phyloP scores from a whole-genome alignment of 139 green algal species.

The Haematococcus lacustris region DNA sequence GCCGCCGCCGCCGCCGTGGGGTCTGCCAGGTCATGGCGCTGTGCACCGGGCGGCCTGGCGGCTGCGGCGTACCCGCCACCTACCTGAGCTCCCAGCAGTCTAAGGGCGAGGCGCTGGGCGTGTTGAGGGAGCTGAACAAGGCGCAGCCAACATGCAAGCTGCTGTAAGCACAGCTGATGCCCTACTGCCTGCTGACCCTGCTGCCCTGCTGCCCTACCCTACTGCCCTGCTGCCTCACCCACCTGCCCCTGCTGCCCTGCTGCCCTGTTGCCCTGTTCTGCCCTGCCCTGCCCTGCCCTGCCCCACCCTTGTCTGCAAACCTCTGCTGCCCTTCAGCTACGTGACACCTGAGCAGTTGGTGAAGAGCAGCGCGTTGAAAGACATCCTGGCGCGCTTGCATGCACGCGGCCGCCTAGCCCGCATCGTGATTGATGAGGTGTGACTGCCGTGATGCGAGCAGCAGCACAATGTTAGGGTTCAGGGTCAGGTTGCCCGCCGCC shows the following conservation, averaged over 20 bases:
- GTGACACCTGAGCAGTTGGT: slow-evolving; percentile 87
- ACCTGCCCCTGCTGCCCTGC: too few relatives aligned
- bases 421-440: slow-evolving; percentile 84
- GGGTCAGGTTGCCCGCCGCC: too few relatives aligned
- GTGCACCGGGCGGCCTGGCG: slow-evolving; percentile 23
- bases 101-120: slow-evolving; percentile 30
- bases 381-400: slow-evolving; percentile 51
- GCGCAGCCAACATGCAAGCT: slow-evolving; percentile 49
- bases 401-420: slow-evolving; percentile 40
- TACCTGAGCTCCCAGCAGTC: slow-evolving; percentile 73
- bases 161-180: too few relatives aligned
- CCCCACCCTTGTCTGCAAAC: too few relatives aligned
- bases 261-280: background rate
- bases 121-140: slow-evolving; percentile 70
- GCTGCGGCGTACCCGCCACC: slow-evolving; percentile 59
- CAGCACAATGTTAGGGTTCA: too few relatives aligned
- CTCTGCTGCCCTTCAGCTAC: slow-evolving; percentile 37
- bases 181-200: too few relatives aligned
- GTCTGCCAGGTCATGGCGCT: slow-evolving; percentile 52
- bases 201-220: too few relatives aligned
- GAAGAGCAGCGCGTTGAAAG: slow-evolving; percentile 36
- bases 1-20: too few relatives aligned
- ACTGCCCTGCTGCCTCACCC: too few relatives aligned
- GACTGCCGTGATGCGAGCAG: too few relatives aligned
- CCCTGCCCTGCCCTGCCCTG: too few relatives aligned